Conservation (phyloP, 1,284 basidiomycete species). For the Abortiporus biennis region DNA sequence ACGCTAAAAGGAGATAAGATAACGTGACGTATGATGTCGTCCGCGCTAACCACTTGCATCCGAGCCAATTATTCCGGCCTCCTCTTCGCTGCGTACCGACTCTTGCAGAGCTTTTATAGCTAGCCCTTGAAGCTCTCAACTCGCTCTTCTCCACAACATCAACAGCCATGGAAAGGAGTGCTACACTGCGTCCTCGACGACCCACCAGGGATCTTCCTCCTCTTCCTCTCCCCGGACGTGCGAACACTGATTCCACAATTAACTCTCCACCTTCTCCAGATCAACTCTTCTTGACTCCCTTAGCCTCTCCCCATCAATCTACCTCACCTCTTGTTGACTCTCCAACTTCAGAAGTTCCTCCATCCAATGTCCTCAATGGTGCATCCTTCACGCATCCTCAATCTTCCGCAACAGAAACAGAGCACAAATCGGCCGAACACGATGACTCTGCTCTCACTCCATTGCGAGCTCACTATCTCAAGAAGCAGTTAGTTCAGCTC, state of each 20-base stretch:
- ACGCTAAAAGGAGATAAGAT: too few species aligned
- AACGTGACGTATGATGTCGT: too few species aligned
- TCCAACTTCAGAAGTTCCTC: constrained; percentile 10
- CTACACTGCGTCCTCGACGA: constrained; percentile 14
- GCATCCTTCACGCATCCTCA: constrained; percentile 1
- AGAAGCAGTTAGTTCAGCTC: constrained; percentile 53
- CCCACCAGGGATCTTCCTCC: constrained; percentile 15
- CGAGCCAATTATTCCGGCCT: too few species aligned
- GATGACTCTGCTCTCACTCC: constrained; percentile 21
- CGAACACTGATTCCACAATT: constrained; percentile 10
- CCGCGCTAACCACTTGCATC: too few species aligned
- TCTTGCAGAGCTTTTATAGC: too few species aligned
- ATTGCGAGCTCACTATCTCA: constrained; percentile 28
- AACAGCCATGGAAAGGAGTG: constrained; percentile 1
- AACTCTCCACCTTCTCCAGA: constrained; percentile 15
- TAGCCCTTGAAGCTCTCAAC: too few species aligned
- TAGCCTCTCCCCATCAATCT: constrained; percentile 16
- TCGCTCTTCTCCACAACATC: too few species aligned
- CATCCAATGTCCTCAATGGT: not conserved
- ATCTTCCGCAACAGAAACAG: not conserved
- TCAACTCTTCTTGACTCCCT: constrained; percentile 19
- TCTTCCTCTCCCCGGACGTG: constrained; percentile 8
- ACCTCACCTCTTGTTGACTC: constrained; percentile 10
- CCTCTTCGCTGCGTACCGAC: too few species aligned
- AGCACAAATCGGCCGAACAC: too few species aligned